Percentiles rank a stretch among this genome's conserved stretches.
phyloP scores from a whole-genome alignment of 257 asterid species.

The Eustoma russellianum region DNA sequence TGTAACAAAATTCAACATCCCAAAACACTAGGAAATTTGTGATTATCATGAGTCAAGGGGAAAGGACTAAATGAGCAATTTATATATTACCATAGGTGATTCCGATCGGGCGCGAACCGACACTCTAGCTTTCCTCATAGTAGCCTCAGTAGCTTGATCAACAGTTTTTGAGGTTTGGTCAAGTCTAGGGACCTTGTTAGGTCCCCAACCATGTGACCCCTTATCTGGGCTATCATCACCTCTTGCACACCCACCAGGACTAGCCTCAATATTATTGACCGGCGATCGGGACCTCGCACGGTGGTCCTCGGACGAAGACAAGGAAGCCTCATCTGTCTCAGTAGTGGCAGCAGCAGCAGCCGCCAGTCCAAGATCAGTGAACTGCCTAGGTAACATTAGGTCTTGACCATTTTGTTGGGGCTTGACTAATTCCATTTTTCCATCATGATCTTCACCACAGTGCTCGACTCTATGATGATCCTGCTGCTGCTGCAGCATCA shows the following conservation, averaged over 20 bases:
- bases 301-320: constrained; percentile 53
- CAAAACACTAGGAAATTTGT: too few relatives aligned
- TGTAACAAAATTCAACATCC: too few relatives aligned
- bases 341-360: constrained; percentile 29
- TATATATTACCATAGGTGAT: constrained; percentile 58
- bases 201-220: constrained; percentile 26
- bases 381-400: constrained; percentile 66
- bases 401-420: constrained; percentile 18
- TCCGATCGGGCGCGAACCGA: constrained; percentile 91
- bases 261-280: constrained; percentile 17
- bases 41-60: too few relatives aligned
- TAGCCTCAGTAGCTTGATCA: constrained; percentile 84
- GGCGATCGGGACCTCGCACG: constrained; percentile 29
- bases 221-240: constrained; percentile 34
- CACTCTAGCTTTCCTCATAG: constrained; percentile 97
- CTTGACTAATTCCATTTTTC: constrained; percentile 10
- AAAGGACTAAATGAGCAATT: background rate
- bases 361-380: constrained; percentile 73
- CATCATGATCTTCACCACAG: constrained; percentile 14
- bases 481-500: constrained; percentile 44
- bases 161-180: constrained; percentile 26
- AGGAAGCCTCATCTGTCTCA: constrained; percentile 38
- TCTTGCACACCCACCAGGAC: background rate
- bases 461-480: constrained; percentile 13
- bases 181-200: constrained; percentile 43